phyloP scores from a whole-genome alignment of 805 yeast species.

The Cyberlindnera euphorbiae region DNA sequence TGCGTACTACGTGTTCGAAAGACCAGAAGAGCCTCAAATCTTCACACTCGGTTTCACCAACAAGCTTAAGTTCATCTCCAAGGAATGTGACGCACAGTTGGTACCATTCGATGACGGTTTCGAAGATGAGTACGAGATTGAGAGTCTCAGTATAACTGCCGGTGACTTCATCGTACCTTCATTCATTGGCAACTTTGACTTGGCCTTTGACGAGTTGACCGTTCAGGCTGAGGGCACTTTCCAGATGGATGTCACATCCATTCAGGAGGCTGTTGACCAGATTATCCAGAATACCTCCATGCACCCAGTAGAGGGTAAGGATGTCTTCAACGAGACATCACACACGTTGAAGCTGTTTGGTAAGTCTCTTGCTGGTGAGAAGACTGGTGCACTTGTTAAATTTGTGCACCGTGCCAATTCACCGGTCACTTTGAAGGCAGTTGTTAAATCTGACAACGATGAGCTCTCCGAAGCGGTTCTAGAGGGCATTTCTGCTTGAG shows the following conservation, averaged over 20 bases:
- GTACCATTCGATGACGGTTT: slow-evolving; percentile 70
- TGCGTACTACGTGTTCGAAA: slow-evolving; percentile 70
- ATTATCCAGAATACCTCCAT: slow-evolving; percentile 52
- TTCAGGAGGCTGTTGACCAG: slow-evolving; percentile 54
- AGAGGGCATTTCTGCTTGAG: slow-evolving; percentile 36
- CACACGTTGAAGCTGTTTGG: slow-evolving; percentile 83
- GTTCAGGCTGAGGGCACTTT: slow-evolving; percentile 61
- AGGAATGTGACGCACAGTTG: slow-evolving; percentile 73
- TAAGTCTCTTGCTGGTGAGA: slow-evolving; percentile 49
- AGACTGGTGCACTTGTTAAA: slow-evolving; percentile 37
- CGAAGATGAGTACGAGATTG: slow-evolving; percentile 91
- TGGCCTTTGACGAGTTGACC: slow-evolving; percentile 67
- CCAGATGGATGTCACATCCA: slow-evolving; percentile 45
- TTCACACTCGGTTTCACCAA: slow-evolving; percentile 54
- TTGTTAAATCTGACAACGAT: slow-evolving; percentile 37
- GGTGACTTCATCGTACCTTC: slow-evolving; percentile 83
- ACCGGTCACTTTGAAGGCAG: slow-evolving; percentile 43
- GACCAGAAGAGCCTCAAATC: slow-evolving; percentile 44
- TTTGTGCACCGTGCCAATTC: slow-evolving; percentile 37
- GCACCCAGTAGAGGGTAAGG: slow-evolving; percentile 68
- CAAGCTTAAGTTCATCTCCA: slow-evolving; percentile 66
- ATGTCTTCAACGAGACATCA: slow-evolving; percentile 41
- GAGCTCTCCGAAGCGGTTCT: slow-evolving; percentile 47
- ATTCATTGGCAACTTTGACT: slow-evolving; percentile 70
- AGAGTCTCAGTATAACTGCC: slow-evolving; percentile 63